These are phyloP conservation scores for Parathielavia hyrcaniae DNA, from an alignment of 495 filamentous ascomycete species.

Conservation along the genomic window DNA sequence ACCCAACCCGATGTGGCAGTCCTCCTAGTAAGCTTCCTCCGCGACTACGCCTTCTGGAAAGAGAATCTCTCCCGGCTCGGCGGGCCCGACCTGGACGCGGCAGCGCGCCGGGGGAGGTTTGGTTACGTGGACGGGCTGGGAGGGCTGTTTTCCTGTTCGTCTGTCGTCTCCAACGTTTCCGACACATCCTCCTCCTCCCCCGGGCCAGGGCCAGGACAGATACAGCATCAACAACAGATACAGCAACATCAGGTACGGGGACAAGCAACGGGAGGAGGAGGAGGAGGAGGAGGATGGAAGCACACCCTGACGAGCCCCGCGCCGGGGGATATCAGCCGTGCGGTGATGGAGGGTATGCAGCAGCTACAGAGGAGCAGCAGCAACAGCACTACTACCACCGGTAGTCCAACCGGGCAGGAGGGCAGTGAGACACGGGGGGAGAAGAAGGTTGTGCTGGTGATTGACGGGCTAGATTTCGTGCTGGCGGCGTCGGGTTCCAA, in stretches of 20 bases:
- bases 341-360: conserved; percentile 32
- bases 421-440: background rate
- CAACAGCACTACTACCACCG: too few relatives aligned
- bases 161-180: too few relatives aligned
- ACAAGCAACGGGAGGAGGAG: background rate
- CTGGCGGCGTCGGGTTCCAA: conserved; percentile 37
- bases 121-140: conserved; percentile 66
- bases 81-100: conserved; percentile 61
- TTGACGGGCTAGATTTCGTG: conserved; percentile 53
- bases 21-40: conserved; percentile 73
- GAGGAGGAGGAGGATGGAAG: conserved; percentile 8
- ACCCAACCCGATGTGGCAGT: conserved; percentile 51
- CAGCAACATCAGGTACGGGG: background rate
- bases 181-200: too few relatives aligned
- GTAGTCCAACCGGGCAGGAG: too few relatives aligned
- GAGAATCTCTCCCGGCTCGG: conserved; percentile 58
- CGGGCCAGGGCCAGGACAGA: background rate
- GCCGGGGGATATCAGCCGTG: conserved; percentile 22
- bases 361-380: conserved; percentile 16
- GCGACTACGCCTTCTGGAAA: conserved; percentile 70
- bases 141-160: background rate
- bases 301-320: conserved; percentile 6
- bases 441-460: conserved; percentile 43
- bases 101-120: conserved; percentile 52
- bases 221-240: background rate